Evolutionary conservation across 345 rosid species (phyloP).

Genomic region (Brassica incana): DNA sequence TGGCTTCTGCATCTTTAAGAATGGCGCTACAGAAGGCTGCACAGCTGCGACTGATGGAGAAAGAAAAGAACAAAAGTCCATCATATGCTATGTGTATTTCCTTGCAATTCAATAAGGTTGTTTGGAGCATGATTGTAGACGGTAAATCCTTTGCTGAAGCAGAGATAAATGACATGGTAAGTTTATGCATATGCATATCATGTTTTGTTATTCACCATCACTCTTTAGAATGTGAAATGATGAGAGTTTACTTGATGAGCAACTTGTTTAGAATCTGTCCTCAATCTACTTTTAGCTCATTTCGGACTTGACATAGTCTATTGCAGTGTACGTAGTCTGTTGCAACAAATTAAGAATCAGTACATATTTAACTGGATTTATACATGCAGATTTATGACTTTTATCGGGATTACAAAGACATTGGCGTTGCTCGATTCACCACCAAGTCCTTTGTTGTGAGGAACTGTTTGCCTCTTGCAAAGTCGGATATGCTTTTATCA

Average conservation of each 20-base stretch:
- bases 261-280: constrained; percentile 2
- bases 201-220: constrained; percentile 11
- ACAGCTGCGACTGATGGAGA: constrained; percentile 82
- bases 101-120: constrained; percentile 81
- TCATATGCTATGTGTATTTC: constrained; percentile 98
- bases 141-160: constrained; percentile 99
- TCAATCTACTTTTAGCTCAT: background rate
- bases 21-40: constrained; percentile 89
- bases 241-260: background rate
- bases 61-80: constrained; percentile 97
- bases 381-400: constrained; percentile 81
- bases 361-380: background rate
- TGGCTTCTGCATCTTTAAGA: constrained; percentile 75
- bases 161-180: constrained; percentile 97
- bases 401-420: constrained; percentile 96
- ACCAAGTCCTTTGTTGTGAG: constrained; percentile 81
- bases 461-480: constrained; percentile 75
- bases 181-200: constrained; percentile 27
- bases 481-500: constrained; percentile 88
- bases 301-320: background rate
- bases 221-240: constrained; percentile 12
- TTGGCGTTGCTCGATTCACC: constrained; percentile 89
- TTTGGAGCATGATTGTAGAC: constrained; percentile 97
- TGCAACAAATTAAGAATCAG: background rate
- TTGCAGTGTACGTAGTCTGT: background rate